phyloP scores from a whole-genome alignment of 495 filamentous ascomycete species.

The Margaritispora aquatica region DNA sequence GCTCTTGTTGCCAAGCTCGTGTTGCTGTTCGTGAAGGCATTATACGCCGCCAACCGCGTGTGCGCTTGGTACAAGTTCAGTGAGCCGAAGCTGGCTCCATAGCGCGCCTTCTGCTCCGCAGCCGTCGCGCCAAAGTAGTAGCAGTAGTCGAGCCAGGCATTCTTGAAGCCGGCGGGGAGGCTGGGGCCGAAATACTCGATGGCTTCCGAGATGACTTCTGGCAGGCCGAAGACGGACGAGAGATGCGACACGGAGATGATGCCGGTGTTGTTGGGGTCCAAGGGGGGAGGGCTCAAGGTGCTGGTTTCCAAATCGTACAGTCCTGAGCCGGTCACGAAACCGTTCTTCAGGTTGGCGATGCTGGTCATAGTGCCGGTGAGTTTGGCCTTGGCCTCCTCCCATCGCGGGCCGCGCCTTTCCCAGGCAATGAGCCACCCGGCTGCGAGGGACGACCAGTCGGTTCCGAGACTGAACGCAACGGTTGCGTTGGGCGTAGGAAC shows the following conservation, averaged over 20 bases:
- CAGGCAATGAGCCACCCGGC: constrained; percentile 41
- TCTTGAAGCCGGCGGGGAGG: constrained; percentile 27
- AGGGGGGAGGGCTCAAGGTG: constrained; percentile 32
- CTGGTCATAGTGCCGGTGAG: constrained; percentile 33
- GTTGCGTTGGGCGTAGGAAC: neutral
- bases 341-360: constrained; percentile 36
- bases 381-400: constrained; percentile 34
- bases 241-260: constrained; percentile 36
- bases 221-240: constrained; percentile 39
- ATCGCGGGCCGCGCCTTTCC: constrained; percentile 37
- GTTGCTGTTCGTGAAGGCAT: constrained; percentile 27
- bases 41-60: constrained; percentile 39
- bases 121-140: constrained; percentile 29
- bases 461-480: constrained; percentile 26
- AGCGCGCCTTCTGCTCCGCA: constrained; percentile 35
- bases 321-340: constrained; percentile 40
- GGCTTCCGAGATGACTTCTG: constrained; percentile 36
- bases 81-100: constrained; percentile 34
- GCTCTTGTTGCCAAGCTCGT: constrained; percentile 31
- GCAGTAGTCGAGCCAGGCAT: constrained; percentile 42
- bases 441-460: constrained; percentile 43
- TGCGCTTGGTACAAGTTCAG: constrained; percentile 37
- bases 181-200: constrained; percentile 29
- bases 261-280: constrained; percentile 35
- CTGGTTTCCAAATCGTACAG: constrained; percentile 37